Evolutionary conservation across 2,329 filamentous ascomycete species (phyloP).

Genomic region (Pseudopyricularia javanii): DNA sequence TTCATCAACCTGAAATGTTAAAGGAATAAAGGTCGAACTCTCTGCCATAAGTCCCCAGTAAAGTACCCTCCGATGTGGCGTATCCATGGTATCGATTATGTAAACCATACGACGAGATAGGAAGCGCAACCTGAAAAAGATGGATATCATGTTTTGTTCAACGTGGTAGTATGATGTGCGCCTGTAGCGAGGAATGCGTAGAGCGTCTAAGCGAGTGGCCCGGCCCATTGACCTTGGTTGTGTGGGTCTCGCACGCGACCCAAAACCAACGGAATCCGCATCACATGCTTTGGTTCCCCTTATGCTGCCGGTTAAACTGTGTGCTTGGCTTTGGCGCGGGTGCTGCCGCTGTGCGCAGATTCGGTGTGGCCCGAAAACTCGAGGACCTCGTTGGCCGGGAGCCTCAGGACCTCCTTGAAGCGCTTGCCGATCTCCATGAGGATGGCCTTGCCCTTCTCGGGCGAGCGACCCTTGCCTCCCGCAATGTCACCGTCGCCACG

Average conservation of each 20-base stretch:
- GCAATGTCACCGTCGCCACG: conserved; percentile 63
- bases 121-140: background rate
- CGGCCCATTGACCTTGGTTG: background rate
- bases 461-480: conserved; percentile 63
- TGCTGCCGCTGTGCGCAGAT: conserved; percentile 83
- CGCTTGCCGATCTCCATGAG: conserved; percentile 73
- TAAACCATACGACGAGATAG: background rate
- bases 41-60: background rate
- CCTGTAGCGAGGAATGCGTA: background rate
- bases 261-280: background rate
- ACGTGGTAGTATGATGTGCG: background rate
- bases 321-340: conserved; percentile 90
- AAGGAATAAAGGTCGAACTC: background rate
- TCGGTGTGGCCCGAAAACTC: conserved; percentile 98
- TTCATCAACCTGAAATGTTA: background rate
- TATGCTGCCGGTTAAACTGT: conserved; percentile 45
- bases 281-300: background rate
- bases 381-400: conserved; percentile 64
- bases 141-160: background rate
- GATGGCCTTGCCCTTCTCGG: conserved; percentile 75
- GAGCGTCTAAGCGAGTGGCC: background rate
- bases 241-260: background rate
- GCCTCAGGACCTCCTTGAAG: conserved; percentile 85
- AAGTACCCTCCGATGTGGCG: background rate
- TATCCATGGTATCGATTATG: background rate